These are phyloP conservation scores for Talaromyces rugulosus DNA, from an alignment of 2,329 filamentous ascomycete genomes.

Conservation along the genomic window DNA sequence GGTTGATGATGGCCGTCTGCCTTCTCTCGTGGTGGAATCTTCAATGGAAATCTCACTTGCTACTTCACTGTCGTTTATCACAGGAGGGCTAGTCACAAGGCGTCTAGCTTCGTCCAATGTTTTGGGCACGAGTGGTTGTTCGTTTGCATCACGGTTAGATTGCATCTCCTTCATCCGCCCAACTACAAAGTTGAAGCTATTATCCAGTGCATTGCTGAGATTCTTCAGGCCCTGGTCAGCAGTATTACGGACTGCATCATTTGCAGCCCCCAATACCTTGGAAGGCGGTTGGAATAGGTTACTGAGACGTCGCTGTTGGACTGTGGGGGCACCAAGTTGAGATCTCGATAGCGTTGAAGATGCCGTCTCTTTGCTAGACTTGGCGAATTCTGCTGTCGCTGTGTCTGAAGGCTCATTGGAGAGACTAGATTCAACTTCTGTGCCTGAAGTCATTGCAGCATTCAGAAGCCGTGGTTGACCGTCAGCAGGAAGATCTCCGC, in stretches of 20 bases:
- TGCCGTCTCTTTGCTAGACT: slow-evolving; percentile 25
- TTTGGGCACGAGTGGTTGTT: slow-evolving; percentile 62
- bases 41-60: slow-evolving; percentile 51
- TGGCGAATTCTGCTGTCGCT: slow-evolving; percentile 26
- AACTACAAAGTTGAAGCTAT: slow-evolving; percentile 89
- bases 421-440: slow-evolving; percentile 23
- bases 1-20: slow-evolving; percentile 30
- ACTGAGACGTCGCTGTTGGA: slow-evolving; percentile 72
- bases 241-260: slow-evolving; percentile 78
- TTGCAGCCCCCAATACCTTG: slow-evolving; percentile 74
- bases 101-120: slow-evolving; percentile 91
- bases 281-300: slow-evolving; percentile 82
- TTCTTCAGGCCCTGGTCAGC: slow-evolving; percentile 91
- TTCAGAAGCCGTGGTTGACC: slow-evolving; percentile 58
- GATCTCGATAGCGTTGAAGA: slow-evolving; percentile 31
- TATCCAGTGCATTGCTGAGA: slow-evolving; percentile 83
- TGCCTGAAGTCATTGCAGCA: slow-evolving; percentile 19
- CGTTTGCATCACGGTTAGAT: slow-evolving; percentile 46
- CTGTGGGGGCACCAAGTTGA: slow-evolving; percentile 25
- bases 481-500: slow-evolving; percentile 70
- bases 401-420: slow-evolving; percentile 22
- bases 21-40: slow-evolving; percentile 36
- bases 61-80: slow-evolving; percentile 48
- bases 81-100: slow-evolving; percentile 61
- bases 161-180: slow-evolving; percentile 72